Percentiles rank a stretch among this genome's conserved stretches.
These are phyloP conservation scores for Venturia nashicola DNA, from an alignment of 2,329 filamentous ascomycete genomes.

Conservation along the genomic window DNA sequence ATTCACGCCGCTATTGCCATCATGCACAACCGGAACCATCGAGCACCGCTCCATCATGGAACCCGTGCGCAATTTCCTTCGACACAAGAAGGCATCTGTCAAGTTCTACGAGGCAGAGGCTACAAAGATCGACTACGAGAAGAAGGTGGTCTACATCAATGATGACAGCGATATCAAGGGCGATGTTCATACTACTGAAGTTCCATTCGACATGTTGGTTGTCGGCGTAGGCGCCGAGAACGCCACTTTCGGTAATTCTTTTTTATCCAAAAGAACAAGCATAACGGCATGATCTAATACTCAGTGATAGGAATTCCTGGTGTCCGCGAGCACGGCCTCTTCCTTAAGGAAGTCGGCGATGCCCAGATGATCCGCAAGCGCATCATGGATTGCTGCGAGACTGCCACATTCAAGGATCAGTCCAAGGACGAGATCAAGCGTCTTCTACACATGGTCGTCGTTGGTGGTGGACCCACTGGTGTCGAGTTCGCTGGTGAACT, in stretches of 20 bases:
- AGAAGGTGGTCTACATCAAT: slow-evolving; percentile 76
- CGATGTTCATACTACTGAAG: slow-evolving; percentile 67
- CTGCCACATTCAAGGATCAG: slow-evolving; percentile 96
- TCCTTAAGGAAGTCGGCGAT: slow-evolving; percentile 96
- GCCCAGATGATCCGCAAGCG: slow-evolving; percentile 94
- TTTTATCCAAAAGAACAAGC: not conserved
- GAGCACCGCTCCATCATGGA: slow-evolving; percentile 99
- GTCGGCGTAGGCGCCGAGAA: slow-evolving; percentile 97
- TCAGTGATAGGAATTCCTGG: slow-evolving; percentile 59
- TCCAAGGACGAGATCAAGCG: slow-evolving; percentile 76
- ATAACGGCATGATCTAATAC: not conserved
- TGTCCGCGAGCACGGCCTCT: slow-evolving; percentile 89
- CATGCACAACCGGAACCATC: slow-evolving; percentile 92
- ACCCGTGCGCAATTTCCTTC: slow-evolving; percentile 88
- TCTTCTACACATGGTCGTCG: slow-evolving; percentile 89
- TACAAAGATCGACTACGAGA: slow-evolving; percentile 86
- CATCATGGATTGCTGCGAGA: slow-evolving; percentile 99
- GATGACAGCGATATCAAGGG: slow-evolving; percentile 93
- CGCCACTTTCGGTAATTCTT: slow-evolving; percentile 70
- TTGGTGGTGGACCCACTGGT: slow-evolving; percentile 80
- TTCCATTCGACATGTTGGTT: slow-evolving; percentile 96
- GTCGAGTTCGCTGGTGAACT: slow-evolving; percentile 98
- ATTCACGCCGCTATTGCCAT: slow-evolving; percentile 93
- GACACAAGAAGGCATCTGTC: slow-evolving; percentile 85
- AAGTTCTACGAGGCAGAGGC: slow-evolving; percentile 98